phyloP scores from a whole-genome alignment of 495 filamentous ascomycete genomes.

The Penicillium crystallinum region DNA sequence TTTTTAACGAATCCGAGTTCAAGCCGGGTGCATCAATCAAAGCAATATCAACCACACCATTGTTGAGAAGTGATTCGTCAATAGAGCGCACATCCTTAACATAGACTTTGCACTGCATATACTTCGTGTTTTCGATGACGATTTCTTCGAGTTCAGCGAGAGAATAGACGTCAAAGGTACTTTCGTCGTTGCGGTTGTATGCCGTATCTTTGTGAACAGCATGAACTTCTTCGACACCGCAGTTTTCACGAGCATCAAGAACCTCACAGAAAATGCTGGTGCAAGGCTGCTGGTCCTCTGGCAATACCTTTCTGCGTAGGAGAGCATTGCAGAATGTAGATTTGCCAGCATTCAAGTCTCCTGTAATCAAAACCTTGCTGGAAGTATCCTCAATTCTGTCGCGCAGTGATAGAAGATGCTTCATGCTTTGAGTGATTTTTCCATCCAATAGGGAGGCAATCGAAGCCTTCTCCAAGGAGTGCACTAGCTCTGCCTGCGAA shows the following conservation, averaged over 20 bases:
- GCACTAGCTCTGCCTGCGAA: conserved; percentile 85
- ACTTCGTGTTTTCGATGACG: conserved; percentile 78
- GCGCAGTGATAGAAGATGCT: conserved; percentile 77
- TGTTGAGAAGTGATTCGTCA: conserved; percentile 91
- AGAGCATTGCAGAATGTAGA: conserved; percentile 98
- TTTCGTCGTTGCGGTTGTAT: conserved; percentile 88
- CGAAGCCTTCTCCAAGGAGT: conserved; percentile 90
- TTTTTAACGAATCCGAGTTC: conserved; percentile 93
- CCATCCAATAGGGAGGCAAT: conserved; percentile 87
- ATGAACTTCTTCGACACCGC: conserved; percentile 88
- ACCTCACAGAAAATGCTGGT: conserved; percentile 99
- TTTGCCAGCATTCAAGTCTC: conserved; percentile 95
- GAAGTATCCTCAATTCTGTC: conserved; percentile 96
- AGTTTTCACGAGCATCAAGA: conserved; percentile 84
- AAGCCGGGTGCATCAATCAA: conserved; percentile 94
- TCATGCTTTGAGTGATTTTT: conserved; percentile 87
- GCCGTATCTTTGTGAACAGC: conserved; percentile 73
- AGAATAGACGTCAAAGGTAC: conserved; percentile 81
- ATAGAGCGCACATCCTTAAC: conserved; percentile 86
- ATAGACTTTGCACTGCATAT: conserved; percentile 95
- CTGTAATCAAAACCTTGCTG: conserved; percentile 96
- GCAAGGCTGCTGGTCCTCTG: conserved; percentile 97
- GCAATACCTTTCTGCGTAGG: conserved; percentile 83
- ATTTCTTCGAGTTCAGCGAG: conserved; percentile 78
- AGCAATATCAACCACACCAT: conserved; percentile 96